Percentiles rank a stretch among this genome's conserved stretches.
Evolutionary conservation across 768 basidiomycete genomes (phyloP).

Genomic region (Melanogaster broomeanus): DNA sequence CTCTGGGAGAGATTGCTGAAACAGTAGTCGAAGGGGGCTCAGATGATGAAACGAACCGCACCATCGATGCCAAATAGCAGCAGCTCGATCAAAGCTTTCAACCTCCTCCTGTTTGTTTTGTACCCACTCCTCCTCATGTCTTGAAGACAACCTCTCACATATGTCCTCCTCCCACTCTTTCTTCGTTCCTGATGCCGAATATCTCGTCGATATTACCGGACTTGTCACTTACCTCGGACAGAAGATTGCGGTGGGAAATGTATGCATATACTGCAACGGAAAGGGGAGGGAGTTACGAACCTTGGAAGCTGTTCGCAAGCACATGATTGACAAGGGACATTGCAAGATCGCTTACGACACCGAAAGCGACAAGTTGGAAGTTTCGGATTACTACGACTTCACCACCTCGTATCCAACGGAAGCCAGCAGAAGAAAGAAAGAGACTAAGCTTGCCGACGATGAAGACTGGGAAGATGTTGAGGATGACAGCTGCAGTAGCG

Average conservation of each 20-base stretch:
- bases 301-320: conserved; percentile 86
- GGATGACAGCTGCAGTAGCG: conserved; percentile 24
- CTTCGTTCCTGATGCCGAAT: conserved; percentile 94
- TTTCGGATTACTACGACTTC: conserved; percentile 96
- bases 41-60: conserved; percentile 49
- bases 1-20: conserved; percentile 17
- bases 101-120: conserved; percentile 88
- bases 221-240: conserved; percentile 86
- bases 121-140: conserved; percentile 44
- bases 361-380: conserved; percentile 76
- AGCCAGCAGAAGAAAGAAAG: conserved; percentile 26
- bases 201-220: conserved; percentile 80
- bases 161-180: conserved; percentile 91
- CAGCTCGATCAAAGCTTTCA: conserved; percentile 63
- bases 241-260: conserved; percentile 90
- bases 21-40: conserved; percentile 37
- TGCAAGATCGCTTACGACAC: conserved; percentile 94
- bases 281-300: conserved; percentile 80
- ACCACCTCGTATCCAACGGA: conserved; percentile 71
- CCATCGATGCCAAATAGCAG: conserved; percentile 75
- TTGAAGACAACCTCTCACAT: conserved; percentile 75
- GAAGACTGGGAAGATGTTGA: conserved; percentile 39
- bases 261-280: conserved; percentile 90
- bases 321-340: conserved; percentile 95
- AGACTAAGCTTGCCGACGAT: conserved; percentile 32